These are phyloP conservation scores for Gaillardinia entomophila DNA, from an alignment of 805 yeast genomes.

Conservation along the genomic window DNA sequence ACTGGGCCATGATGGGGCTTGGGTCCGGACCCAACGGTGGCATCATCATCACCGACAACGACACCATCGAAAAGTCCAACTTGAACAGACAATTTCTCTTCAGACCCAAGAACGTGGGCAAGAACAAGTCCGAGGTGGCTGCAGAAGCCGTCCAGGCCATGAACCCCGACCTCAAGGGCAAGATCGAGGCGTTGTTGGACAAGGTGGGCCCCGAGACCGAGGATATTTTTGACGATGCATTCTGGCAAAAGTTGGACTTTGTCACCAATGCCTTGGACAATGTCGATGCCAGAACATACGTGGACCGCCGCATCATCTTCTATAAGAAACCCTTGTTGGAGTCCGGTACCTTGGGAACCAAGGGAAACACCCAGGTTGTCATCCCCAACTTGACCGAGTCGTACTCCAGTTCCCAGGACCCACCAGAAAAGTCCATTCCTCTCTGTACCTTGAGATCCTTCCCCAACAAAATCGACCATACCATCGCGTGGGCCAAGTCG, in stretches of 20 bases:
- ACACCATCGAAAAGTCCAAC: constrained; percentile 91
- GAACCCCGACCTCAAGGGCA: constrained; percentile 79
- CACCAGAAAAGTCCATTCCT: constrained; percentile 97
- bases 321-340: constrained; percentile 87
- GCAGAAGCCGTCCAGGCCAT: constrained; percentile 75
- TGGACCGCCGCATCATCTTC: constrained; percentile 94
- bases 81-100: constrained; percentile 94
- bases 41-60: constrained; percentile 85
- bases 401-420: constrained; percentile 94
- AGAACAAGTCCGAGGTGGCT: constrained; percentile 85
- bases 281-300: constrained; percentile 96
- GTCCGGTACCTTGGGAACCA: constrained; percentile 96
- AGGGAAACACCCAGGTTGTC: constrained; percentile 96
- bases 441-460: constrained; percentile 94
- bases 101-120: constrained; percentile 92
- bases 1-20: constrained; percentile 95
- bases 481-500: constrained; percentile 98
- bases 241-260: constrained; percentile 80
- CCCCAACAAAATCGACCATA: constrained; percentile 97
- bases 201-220: constrained; percentile 95
- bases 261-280: constrained; percentile 97
- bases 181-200: constrained; percentile 70
- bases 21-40: constrained; percentile 89
- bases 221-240: constrained; percentile 71
- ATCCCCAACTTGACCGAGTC: constrained; percentile 93